Conservation (phyloP, 116 monocot genomes). For the Phalaenopsis hybrid region DNA sequence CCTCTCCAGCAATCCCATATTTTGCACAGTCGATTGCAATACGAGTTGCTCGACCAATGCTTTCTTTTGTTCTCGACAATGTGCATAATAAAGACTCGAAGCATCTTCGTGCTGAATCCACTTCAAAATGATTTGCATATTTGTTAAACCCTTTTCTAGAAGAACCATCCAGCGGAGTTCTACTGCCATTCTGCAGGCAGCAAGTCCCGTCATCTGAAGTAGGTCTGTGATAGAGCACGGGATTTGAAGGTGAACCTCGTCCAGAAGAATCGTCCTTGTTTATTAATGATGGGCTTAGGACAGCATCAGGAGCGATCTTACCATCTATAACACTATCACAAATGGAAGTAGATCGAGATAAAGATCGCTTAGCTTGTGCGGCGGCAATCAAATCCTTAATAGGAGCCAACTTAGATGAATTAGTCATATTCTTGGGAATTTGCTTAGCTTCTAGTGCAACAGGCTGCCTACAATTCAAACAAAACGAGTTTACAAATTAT, state of each 20-base stretch:
- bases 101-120: constrained; percentile 49
- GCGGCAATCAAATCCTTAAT: constrained; percentile 80
- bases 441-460: constrained; percentile 20
- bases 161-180: constrained; percentile 27
- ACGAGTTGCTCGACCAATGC: constrained; percentile 86
- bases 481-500: background rate
- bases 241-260: constrained; percentile 32
- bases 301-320: constrained; percentile 28
- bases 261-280: constrained; percentile 34
- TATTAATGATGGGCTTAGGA: constrained; percentile 24
- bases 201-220: constrained; percentile 36
- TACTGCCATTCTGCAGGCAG: constrained; percentile 22
- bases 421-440: constrained; percentile 27
- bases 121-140: constrained; percentile 33
- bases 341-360: constrained; percentile 51
- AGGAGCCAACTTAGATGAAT: constrained; percentile 50
- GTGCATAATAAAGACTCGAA: constrained; percentile 68
- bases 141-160: constrained; percentile 29
- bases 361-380: constrained; percentile 58
- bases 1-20: constrained; percentile 81
- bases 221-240: constrained; percentile 15
- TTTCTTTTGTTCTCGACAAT: constrained; percentile 88
- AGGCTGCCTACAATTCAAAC: constrained; percentile 30
- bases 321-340: constrained; percentile 31
- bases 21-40: constrained; percentile 85